Base-by-base conservation (phyloP, 2,329 filamentous ascomycete species). In the Beauveria bassiana region DNA sequence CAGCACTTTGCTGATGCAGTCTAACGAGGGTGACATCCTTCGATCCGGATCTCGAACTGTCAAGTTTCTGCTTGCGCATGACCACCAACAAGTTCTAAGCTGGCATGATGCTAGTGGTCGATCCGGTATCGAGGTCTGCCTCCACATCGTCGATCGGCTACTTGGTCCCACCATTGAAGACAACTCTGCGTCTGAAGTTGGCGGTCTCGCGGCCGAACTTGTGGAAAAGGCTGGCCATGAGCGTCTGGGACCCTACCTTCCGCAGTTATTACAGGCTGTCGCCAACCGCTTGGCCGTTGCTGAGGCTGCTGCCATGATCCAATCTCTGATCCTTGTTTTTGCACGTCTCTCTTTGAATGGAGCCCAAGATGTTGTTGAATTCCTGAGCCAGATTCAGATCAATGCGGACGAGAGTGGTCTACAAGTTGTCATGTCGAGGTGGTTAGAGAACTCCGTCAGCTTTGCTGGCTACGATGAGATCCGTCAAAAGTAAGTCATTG, bases 401-500 rank as follows among this genome's bases (percentile, higher is more conserved):
- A 85, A 86, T 53, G 2, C 34, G 9, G 87, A 87, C 20, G 81
- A 89, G 70, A 96, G 83, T 69, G 95, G 93, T n/a, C 78, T 99
- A 8, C 86, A 93, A 65, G 87, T 97, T 26, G 95, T 99, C 3
- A 78, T 98, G 66, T 83, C 87, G 75, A 97, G 98, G 76, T 99
- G 95, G 95, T 80, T 99, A 1, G 95, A 98, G 77, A 96, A 98
- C 74, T 96, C 92, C 4, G 85, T 96, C 74, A 96, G 89, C 74
- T 99, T 99, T 75, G 92, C 92, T n/a, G 95, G 95, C 14, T 99
- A 97, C 68, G 93, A 98, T 69, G 93, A 97, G 74, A 98, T 98
- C 68, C 86, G 93, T 67, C 91, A 97, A 74, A 99, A 98, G 90
- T 93, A 79, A 74, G 86, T 79, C n/a, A 38, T 18, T 3, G 2